A percentile compares a stretch with the other conserved stretches of the same genome.
These are phyloP conservation scores for Didymella exigua DNA, from an alignment of 2,329 filamentous ascomycete genomes.

Conservation along the genomic window DNA sequence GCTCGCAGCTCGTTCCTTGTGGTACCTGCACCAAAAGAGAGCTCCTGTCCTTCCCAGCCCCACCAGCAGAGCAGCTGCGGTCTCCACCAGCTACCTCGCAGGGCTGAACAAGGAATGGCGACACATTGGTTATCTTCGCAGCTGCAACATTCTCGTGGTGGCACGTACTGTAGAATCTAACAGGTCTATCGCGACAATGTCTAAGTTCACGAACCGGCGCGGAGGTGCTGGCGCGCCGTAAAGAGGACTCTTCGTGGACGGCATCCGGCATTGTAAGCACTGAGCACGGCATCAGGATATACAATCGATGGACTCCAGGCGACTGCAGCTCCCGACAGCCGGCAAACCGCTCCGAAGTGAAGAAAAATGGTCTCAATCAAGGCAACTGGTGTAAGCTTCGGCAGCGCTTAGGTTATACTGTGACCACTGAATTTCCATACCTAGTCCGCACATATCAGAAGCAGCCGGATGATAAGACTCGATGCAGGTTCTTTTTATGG, in stretches of 20 bases:
- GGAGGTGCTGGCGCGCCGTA: constrained; percentile 14
- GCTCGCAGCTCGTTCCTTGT: constrained; percentile 2
- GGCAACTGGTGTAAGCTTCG: constrained; percentile 56
- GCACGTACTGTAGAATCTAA: background rate
- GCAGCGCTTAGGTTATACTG: background rate
- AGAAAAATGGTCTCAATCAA: constrained; percentile 62
- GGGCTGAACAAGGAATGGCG: background rate
- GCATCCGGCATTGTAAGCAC: constrained; percentile 36
- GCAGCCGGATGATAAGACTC: constrained; percentile 48
- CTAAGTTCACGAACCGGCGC: constrained; percentile 17
- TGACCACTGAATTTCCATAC: constrained; percentile 20
- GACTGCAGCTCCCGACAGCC: constrained; percentile 62
- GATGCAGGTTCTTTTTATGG: constrained; percentile 66
- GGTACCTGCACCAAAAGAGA: background rate
- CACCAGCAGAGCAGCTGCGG: background rate
- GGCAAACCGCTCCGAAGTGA: constrained; percentile 61
- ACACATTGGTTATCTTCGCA: background rate
- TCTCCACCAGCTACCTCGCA: background rate
- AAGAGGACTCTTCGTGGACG: constrained; percentile 31
- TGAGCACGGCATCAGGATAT: background rate
- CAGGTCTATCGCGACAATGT: constrained; percentile 25
- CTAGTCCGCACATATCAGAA: constrained; percentile 65
- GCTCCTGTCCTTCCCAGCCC: background rate
- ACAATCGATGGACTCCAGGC: constrained; percentile 42
- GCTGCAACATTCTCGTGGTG: background rate